phyloP scores from a whole-genome alignment of 768 basidiomycete species.

The Pleurotus citrinopileatus region DNA sequence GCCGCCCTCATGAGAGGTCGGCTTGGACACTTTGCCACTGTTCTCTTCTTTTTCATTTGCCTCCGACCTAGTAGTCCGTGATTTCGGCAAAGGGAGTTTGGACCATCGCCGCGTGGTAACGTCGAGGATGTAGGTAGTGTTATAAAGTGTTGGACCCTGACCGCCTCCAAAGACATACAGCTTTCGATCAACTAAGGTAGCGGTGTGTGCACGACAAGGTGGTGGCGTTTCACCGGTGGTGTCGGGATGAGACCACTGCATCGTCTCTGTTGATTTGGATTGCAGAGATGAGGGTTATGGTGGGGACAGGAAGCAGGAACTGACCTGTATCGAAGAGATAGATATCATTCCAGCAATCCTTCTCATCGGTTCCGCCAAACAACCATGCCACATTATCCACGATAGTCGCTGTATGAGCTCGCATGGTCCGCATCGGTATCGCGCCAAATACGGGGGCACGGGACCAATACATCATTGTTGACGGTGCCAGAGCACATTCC shows the following conservation, averaged over 20 bases:
- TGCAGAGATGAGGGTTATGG: background rate
- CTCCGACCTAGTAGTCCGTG: background rate
- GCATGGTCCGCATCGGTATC: conserved; percentile 64
- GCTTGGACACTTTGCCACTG: conserved; percentile 19
- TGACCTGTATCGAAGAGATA: conserved; percentile 85
- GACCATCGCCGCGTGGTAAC: conserved; percentile 70
- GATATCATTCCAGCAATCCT: conserved; percentile 69
- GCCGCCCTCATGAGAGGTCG: background rate
- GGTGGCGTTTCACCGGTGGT: conserved; percentile 77
- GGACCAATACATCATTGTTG: conserved; percentile 85
- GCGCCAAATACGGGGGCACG: conserved; percentile 75
- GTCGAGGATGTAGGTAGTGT: conserved; percentile 80
- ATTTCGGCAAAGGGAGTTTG: conserved; percentile 20
- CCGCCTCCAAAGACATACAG: conserved; percentile 89
- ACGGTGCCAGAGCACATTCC: conserved; percentile 57
- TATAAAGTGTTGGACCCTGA: conserved; percentile 78
- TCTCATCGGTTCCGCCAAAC: conserved; percentile 87
- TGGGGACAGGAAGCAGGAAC: conserved; percentile 13
- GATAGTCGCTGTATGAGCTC: conserved; percentile 82
- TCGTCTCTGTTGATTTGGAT: conserved; percentile 57
- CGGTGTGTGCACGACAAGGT: conserved; percentile 84
- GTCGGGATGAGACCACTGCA: conserved; percentile 84
- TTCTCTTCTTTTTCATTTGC: conserved; percentile 5
- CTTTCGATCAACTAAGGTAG: conserved; percentile 77
- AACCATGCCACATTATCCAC: conserved; percentile 84